phyloP scores from a whole-genome alignment of 352 stramenopile genomes.

The Phytophthora chlamydospora region DNA sequence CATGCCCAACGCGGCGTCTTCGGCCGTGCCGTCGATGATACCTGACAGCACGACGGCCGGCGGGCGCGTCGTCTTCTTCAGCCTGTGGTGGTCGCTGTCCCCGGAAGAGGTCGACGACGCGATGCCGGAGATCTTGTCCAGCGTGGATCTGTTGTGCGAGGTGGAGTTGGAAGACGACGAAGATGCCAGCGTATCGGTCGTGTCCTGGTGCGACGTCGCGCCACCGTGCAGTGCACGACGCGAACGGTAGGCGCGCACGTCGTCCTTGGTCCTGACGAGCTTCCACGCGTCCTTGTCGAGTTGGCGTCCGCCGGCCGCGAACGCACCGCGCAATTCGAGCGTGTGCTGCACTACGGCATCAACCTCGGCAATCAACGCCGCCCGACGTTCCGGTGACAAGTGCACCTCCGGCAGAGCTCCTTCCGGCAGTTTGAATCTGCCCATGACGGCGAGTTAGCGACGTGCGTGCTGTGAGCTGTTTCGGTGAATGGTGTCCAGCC shows the following conservation, averaged over 20 bases:
- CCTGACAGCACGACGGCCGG: conserved; percentile 31
- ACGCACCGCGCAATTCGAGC: conserved; percentile 32
- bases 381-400: conserved; percentile 18
- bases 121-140: conserved; percentile 30
- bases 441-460: conserved; percentile 17
- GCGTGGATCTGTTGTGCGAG: conserved; percentile 17
- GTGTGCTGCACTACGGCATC: conserved; percentile 36
- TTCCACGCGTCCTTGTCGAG: conserved; percentile 41
- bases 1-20: conserved; percentile 43
- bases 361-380: conserved; percentile 29
- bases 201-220: conserved; percentile 2
- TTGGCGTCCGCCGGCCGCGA: conserved; percentile 27
- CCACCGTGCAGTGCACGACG: conserved; percentile 23
- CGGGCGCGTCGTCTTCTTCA: conserved; percentile 29
- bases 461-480: conserved; percentile 13
- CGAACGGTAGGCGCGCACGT: conserved; percentile 36
- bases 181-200: conserved; percentile 17
- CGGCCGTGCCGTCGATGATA: conserved; percentile 33
- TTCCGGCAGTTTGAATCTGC: conserved; percentile 40
- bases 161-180: conserved; percentile 24
- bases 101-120: conserved; percentile 28
- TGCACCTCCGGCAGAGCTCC: conserved; percentile 20
- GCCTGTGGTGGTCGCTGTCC: conserved; percentile 16
- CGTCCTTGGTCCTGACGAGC: conserved; percentile 39
- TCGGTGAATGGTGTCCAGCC: conserved; percentile 19